Conservation (phyloP, 2,329 filamentous ascomycete genomes). For the Botrytis fragariae region DNA sequence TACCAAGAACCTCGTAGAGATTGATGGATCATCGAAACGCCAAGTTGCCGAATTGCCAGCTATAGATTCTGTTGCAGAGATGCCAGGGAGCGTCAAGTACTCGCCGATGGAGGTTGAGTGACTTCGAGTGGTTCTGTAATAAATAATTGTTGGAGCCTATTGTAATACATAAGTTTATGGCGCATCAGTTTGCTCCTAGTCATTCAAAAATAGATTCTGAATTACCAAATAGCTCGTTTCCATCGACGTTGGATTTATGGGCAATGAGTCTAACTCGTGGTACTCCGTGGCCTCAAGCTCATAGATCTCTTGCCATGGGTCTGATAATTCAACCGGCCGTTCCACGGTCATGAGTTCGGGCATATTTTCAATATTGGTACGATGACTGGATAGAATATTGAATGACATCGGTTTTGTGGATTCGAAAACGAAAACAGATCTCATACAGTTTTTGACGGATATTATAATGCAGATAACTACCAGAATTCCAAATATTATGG, state of each 20-base stretch:
- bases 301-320: neutral
- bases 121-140: neutral
- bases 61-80: neutral
- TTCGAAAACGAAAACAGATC: neutral
- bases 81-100: neutral
- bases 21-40: neutral
- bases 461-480: neutral
- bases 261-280: neutral
- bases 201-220: neutral
- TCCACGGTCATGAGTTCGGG: neutral
- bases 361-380: neutral
- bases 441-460: neutral
- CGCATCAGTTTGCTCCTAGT: neutral
- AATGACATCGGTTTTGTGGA: neutral
- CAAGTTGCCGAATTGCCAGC: conserved; percentile 2
- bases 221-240: neutral
- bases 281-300: neutral
- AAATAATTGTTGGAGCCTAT: neutral
- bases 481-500: neutral
- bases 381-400: neutral
- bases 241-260: neutral
- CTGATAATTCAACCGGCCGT: neutral
- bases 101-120: neutral
- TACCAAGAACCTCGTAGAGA: neutral
- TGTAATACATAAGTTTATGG: neutral